A percentile compares a stretch with the other conserved stretches of the same genome.
Conservation (phyloP, 371 early-diverging fungal genomes). For the Actinomucor elegans region DNA sequence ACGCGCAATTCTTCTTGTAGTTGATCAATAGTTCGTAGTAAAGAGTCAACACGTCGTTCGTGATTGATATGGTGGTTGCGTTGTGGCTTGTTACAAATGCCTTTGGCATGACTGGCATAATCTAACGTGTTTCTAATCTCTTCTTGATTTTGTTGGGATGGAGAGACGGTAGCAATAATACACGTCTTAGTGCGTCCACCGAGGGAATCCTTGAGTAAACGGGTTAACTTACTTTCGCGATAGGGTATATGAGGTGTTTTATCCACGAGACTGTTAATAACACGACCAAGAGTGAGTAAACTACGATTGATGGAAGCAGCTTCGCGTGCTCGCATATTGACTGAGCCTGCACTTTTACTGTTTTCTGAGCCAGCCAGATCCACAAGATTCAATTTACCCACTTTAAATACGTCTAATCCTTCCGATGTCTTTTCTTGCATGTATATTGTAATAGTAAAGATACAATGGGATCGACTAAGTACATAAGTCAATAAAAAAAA, state of each 20-base stretch:
- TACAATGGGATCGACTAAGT: constrained; percentile 87
- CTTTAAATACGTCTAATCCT: constrained; percentile 81
- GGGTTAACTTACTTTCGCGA: constrained; percentile 92
- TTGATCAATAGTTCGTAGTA: constrained; percentile 72
- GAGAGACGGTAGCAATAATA: constrained; percentile 94
- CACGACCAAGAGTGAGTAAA: constrained; percentile 89
- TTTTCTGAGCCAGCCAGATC: constrained; percentile 99
- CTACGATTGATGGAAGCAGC: constrained; percentile 91
- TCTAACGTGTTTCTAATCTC: constrained; percentile 93
- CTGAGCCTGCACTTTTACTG: constrained; percentile 88
- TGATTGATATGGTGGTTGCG: constrained; percentile 80
- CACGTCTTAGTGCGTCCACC: constrained; percentile 94
- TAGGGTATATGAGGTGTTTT: constrained; percentile 87
- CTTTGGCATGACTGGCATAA: constrained; percentile 95
- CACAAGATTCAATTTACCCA: constrained; percentile 94
- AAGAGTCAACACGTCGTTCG: constrained; percentile 85
- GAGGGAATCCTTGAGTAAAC: constrained; percentile 94
- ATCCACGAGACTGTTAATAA: constrained; percentile 89
- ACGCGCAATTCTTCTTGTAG: constrained; percentile 54
- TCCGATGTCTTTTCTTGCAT: constrained; percentile 75
- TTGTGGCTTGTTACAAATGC: constrained; percentile 90
- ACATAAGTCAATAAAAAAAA: not conserved
- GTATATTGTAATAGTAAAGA: constrained; percentile 89
- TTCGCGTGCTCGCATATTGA: constrained; percentile 85
- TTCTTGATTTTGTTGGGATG: constrained; percentile 72